Base-by-base conservation (phyloP, 306 rosid species). In the Fagus sylvatica region DNA sequence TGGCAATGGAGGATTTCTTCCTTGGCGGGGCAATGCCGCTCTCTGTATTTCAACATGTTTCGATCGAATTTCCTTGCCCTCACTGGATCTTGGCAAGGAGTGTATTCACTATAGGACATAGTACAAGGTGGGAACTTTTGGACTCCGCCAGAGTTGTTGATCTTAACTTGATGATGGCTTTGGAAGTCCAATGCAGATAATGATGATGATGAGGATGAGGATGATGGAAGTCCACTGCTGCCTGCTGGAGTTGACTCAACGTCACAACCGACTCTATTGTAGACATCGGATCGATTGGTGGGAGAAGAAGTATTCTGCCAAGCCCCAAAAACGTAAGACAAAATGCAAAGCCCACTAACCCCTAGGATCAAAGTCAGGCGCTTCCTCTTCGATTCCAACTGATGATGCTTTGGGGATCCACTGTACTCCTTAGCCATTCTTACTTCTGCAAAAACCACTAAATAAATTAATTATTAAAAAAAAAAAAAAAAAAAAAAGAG, bases 361-460 rank as follows among this genome's bases (percentile, higher is more conserved):
- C 88, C 97, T 2, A 95, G 82, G 75, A 91, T 93, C 92, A 86
- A 90, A 8, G 94, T 85, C 3, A 93, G 86, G 8, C 94, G 86
- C 79, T 87, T 91, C 86, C 93, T 87, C 86, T 79, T 91, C 1
- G 90, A 75, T 42, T 95, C 98, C 2, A 87, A 56, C 36, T 88
- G 97, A 79, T 89, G 84, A 53, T 87, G 96, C 89, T 95, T 95
- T 12, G 98, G 98, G 19, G 98, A 93, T 83, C 98, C 97, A 79
- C 77, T 83, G 81, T 89, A 83, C 0, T 95, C 97, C 85, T 94
- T 91, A 16, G 89, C 91, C 98, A 93, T 93, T 80, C 82, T 82
- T 65, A 39, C 19, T 46, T 57, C 34, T 17, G 39, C 11, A 30
- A 72, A 33, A 56, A 51, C 46, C 51, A 51, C 28, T 22, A 22